phyloP scores from a whole-genome alignment of 352 stramenopile species.

The Phytopythium helicoides region DNA sequence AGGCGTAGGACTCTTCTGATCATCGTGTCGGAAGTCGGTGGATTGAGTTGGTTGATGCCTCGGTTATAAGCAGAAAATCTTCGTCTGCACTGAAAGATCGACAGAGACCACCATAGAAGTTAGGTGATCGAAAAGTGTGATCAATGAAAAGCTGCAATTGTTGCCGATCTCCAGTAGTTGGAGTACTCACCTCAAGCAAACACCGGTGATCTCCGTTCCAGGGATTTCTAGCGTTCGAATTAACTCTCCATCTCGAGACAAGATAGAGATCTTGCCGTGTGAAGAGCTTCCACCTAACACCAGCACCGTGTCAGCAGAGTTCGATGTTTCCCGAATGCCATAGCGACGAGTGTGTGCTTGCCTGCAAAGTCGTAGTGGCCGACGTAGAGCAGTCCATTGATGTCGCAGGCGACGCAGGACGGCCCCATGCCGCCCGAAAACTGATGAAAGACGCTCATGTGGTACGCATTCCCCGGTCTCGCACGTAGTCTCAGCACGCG shows the following conservation, averaged over 20 bases:
- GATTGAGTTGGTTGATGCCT: slow-evolving; percentile 73
- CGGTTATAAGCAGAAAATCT: slow-evolving; percentile 63
- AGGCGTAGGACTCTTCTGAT: slow-evolving; percentile 10
- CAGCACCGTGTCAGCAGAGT: not conserved
- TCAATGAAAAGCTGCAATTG: slow-evolving; percentile 4
- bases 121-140: too few species aligned
- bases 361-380: slow-evolving; percentile 84
- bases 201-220: slow-evolving; percentile 68
- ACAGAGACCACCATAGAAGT: slow-evolving; percentile 3
- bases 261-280: slow-evolving; percentile 67
- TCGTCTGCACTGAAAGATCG: slow-evolving; percentile 40
- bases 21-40: slow-evolving; percentile 41
- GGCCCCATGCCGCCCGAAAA: slow-evolving; percentile 79
- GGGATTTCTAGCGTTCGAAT: slow-evolving; percentile 50
- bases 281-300: slow-evolving; percentile 22
- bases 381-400: slow-evolving; percentile 64
- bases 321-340: not conserved
- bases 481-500: slow-evolving; percentile 69
- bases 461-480: slow-evolving; percentile 62
- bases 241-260: slow-evolving; percentile 46
- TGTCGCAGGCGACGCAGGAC: slow-evolving; percentile 68
- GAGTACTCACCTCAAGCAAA: slow-evolving; percentile 57
- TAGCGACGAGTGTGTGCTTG: slow-evolving; percentile 7
- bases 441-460: slow-evolving; percentile 81
- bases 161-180: not conserved